These are phyloP conservation scores for Sporothrix luriei DNA, from an alignment of 2,329 filamentous ascomycete genomes.

Conservation along the genomic window DNA sequence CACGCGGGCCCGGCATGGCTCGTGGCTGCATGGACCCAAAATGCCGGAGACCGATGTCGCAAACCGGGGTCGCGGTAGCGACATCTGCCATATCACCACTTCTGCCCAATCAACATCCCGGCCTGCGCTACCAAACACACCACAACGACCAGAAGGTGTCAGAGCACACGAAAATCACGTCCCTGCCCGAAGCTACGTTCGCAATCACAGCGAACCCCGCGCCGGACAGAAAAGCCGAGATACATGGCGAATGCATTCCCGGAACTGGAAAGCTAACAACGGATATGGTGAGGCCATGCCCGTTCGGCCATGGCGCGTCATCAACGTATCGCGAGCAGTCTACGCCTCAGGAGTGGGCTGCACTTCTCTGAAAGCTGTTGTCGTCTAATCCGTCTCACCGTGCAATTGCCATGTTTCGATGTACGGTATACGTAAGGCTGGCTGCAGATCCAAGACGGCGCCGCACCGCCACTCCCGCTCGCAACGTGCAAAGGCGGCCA, in stretches of 20 bases:
- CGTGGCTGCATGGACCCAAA: background rate
- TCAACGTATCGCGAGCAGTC: too few species aligned
- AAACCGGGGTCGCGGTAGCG: constrained; percentile 24
- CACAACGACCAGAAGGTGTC: constrained; percentile 10
- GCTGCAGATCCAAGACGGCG: too few species aligned
- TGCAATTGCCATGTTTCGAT: too few species aligned
- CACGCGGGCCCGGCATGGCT: background rate
- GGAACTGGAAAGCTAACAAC: too few species aligned
- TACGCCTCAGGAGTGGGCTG: too few species aligned
- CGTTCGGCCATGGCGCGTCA: too few species aligned
- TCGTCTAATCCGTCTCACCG: too few species aligned
- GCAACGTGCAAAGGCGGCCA: background rate
- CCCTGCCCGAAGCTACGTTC: constrained; percentile 5
- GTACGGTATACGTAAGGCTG: too few species aligned
- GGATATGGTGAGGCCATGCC: too few species aligned
- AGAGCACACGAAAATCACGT: constrained; percentile 15
- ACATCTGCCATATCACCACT: background rate
- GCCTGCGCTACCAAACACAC: background rate
- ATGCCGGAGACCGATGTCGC: constrained; percentile 17
- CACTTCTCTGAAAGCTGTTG: too few species aligned
- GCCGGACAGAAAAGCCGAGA: too few species aligned
- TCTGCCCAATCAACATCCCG: constrained; percentile 20
- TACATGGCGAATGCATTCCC: background rate
- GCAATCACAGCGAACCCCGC: background rate
- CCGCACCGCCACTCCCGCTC: background rate